These are phyloP conservation scores for Oryza meyeriana DNA, from an alignment of 176 grass and related monocot species.

Conservation along the genomic window DNA sequence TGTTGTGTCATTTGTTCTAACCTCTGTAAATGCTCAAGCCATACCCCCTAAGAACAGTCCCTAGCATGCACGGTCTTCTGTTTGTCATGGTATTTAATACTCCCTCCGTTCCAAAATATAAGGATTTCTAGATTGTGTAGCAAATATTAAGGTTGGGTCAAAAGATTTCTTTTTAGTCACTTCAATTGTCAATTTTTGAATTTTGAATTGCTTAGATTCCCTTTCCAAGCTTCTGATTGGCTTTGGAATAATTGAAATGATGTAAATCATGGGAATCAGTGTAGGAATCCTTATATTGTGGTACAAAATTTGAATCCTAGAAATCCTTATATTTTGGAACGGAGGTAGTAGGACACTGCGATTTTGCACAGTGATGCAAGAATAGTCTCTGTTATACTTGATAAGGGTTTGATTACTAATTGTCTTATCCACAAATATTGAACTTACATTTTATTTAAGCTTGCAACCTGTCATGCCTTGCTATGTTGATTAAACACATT, in stretches of 20 bases:
- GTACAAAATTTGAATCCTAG: no score
- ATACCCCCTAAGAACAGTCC: conserved; percentile 24
- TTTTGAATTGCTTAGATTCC: no score
- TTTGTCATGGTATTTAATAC: conserved; percentile 5
- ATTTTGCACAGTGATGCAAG: background rate
- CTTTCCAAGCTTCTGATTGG: no score
- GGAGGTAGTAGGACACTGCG: background rate
- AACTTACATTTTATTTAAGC: conserved; percentile 8
- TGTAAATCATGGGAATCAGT: no score
- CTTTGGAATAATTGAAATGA: no score
- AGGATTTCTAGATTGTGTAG: no score
- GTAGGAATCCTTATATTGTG: no score
- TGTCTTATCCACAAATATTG: conserved; percentile 19
- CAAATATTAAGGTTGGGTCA: no score
- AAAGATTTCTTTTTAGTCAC: no score
- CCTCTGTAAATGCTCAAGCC: conserved; percentile 39
- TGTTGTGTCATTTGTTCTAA: conserved; percentile 37
- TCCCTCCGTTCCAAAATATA: no score
- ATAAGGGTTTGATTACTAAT: conserved; percentile 25
- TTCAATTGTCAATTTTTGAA: no score
- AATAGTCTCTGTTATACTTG: conserved; percentile 18
- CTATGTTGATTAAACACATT: background rate
- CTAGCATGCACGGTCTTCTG: background rate
- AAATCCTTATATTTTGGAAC: no score
- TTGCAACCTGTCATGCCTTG: background rate